Percentiles rank a stretch among this genome's conserved stretches.
Conservation (phyloP, 805 yeast species). For the Saccharomycopsis javanensis region DNA sequence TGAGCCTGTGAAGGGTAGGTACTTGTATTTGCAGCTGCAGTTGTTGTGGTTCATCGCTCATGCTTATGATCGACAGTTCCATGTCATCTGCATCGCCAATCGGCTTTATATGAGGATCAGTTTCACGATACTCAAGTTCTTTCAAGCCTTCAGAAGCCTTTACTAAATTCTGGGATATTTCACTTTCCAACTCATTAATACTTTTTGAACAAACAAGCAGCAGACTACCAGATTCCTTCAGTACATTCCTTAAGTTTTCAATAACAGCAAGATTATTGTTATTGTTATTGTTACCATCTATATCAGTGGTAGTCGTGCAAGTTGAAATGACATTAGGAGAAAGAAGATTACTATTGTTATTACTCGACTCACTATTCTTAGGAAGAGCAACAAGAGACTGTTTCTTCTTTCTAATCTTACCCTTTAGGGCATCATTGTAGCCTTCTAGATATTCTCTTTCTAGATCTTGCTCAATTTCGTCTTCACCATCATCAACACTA, state of each 20-base stretch:
- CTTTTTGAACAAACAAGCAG: background rate
- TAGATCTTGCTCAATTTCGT: conserved; percentile 55
- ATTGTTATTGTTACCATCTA: too few relatives aligned
- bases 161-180: conserved; percentile 20
- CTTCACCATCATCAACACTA: conserved; percentile 76
- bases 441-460: conserved; percentile 62
- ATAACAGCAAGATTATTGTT: background rate
- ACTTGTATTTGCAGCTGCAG: background rate
- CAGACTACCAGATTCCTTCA: background rate
- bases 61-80: background rate
- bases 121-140: conserved; percentile 23
- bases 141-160: conserved; percentile 23
- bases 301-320: background rate
- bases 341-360: background rate
- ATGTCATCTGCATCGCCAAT: background rate
- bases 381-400: conserved; percentile 12
- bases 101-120: conserved; percentile 16
- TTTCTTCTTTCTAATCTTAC: conserved; percentile 29
- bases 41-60: background rate
- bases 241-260: background rate
- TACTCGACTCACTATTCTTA: conserved; percentile 17
- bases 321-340: conserved; percentile 7
- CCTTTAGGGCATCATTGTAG: conserved; percentile 56
- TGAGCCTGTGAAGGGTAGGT: background rate
- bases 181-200: conserved; percentile 18